A percentile compares a stretch with the other conserved stretches of the same genome.
phyloP scores from a whole-genome alignment of 352 stramenopile species.

The Phytophthora uliginosa region DNA sequence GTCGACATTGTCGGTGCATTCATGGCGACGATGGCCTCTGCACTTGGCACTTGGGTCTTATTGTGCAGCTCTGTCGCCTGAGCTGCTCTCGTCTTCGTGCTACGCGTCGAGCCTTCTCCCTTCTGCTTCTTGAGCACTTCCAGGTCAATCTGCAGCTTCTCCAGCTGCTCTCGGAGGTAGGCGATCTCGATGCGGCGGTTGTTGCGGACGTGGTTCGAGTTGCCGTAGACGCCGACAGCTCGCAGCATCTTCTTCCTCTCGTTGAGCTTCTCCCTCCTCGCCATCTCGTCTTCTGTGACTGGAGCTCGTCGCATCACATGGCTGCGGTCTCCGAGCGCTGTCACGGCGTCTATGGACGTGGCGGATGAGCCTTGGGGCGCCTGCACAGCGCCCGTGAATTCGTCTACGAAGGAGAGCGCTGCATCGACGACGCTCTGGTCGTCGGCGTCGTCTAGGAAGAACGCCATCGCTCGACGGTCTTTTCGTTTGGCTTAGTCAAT shows the following conservation, averaged over 20 bases:
- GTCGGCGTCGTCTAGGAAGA: constrained; percentile 25
- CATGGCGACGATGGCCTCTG: constrained; percentile 13
- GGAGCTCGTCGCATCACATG: background rate
- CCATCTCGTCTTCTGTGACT: background rate
- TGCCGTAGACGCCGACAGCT: constrained; percentile 28
- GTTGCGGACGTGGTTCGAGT: constrained; percentile 46
- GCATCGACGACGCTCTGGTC: constrained; percentile 32
- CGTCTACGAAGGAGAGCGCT: constrained; percentile 39
- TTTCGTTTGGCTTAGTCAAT: background rate
- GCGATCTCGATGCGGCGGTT: constrained; percentile 50
- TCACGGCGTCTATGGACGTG: background rate
- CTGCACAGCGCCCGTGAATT: constrained; percentile 19
- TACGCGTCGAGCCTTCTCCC: background rate
- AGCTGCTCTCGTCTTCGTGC: background rate
- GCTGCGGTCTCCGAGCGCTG: background rate
- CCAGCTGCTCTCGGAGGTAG: constrained; percentile 44
- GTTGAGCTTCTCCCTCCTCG: constrained; percentile 17
- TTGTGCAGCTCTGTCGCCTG: background rate
- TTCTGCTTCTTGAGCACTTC: constrained; percentile 28
- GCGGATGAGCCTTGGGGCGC: background rate
- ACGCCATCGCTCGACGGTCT: constrained; percentile 11
- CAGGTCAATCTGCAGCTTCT: constrained; percentile 43
- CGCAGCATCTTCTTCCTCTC: constrained; percentile 34
- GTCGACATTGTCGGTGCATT: constrained; percentile 21
- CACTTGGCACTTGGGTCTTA: background rate